Conservation (phyloP, 1,139 yeast genomes). For the Yamadazyma conglobata region DNA sequence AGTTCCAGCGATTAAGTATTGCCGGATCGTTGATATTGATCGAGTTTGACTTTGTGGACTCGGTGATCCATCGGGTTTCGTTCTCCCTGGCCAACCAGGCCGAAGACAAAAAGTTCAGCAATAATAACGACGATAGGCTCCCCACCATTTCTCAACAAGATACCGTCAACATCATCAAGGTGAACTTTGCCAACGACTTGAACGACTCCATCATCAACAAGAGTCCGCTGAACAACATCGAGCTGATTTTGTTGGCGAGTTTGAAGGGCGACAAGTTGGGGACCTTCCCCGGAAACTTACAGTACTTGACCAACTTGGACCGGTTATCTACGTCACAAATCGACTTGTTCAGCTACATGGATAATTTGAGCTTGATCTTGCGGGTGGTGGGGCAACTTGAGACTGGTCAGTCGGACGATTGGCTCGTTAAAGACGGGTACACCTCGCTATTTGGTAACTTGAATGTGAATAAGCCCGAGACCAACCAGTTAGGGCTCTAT, state of each 20-base stretch:
- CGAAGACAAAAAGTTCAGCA: constrained; percentile 6
- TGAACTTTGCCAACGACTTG: constrained; percentile 14
- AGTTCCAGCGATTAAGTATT: constrained; percentile 32
- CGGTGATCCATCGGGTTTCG: constrained; percentile 26
- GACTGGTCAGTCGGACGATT: constrained; percentile 13
- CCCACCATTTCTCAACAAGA: constrained; percentile 10
- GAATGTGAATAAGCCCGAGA: constrained; percentile 21
- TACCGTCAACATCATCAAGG: constrained; percentile 9
- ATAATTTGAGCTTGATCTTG: constrained; percentile 29
- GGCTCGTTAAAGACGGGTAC: constrained; percentile 23
- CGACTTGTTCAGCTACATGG: constrained; percentile 33
- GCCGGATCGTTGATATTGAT: constrained; percentile 43
- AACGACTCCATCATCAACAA: constrained; percentile 16
- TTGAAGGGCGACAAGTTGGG: constrained; percentile 23
- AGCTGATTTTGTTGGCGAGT: constrained; percentile 27
- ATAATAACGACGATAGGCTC: not conserved
- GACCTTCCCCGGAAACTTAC: constrained; percentile 35
- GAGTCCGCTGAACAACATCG: constrained; percentile 14
- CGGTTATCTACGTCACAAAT: constrained; percentile 27
- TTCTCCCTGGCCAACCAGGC: constrained; percentile 35
- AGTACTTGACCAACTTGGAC: constrained; percentile 37
- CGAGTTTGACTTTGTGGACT: constrained; percentile 39
- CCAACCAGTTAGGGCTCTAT: constrained; percentile 31
- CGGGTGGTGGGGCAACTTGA: constrained; percentile 23
- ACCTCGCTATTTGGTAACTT: constrained; percentile 28